Percentiles rank a stretch among this genome's conserved stretches.
Conservation (phyloP, 768 basidiomycete genomes). For the Collybiopsis luxurians region DNA sequence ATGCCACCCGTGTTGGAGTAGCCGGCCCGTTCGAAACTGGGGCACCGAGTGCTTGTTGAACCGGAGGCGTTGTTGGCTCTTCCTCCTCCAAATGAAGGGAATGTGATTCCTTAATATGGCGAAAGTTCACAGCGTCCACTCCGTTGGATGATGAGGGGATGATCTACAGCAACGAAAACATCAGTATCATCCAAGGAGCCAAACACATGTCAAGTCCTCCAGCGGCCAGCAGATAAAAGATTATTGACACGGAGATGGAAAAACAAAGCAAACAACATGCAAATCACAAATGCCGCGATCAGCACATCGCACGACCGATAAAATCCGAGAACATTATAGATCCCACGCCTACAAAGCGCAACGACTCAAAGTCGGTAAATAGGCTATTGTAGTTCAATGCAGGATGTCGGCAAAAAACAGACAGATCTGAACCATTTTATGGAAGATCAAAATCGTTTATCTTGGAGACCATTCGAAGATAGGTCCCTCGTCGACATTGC, state of each 20-base stretch:
- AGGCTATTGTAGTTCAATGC: not conserved
- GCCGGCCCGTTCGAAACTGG: not conserved
- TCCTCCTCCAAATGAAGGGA: constrained; percentile 87
- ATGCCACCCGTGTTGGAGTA: not conserved
- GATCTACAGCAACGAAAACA: constrained; percentile 50
- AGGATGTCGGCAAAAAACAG: not conserved
- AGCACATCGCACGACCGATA: constrained; percentile 3
- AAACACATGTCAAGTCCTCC: constrained; percentile 2
- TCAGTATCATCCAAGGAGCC: not conserved
- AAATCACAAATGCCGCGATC: not conserved
- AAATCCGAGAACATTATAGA: constrained; percentile 7
- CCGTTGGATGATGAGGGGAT: constrained; percentile 77
- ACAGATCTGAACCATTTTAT: not conserved
- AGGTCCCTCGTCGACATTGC: constrained; percentile 2
- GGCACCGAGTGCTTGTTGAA: constrained; percentile 1
- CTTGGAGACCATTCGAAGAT: not conserved
- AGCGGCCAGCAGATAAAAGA: constrained; percentile 1
- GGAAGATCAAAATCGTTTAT: constrained; percentile 1
- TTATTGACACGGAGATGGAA: not conserved
- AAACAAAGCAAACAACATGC: not conserved
- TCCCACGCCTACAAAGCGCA: not conserved
- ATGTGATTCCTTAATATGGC: constrained; percentile 84
- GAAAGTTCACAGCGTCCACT: constrained; percentile 85
- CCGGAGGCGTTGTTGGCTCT: constrained; percentile 17
- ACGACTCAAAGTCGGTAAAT: not conserved